phyloP scores from a whole-genome alignment of 2,329 filamentous ascomycete genomes.

The Aspergillus versicolor region DNA sequence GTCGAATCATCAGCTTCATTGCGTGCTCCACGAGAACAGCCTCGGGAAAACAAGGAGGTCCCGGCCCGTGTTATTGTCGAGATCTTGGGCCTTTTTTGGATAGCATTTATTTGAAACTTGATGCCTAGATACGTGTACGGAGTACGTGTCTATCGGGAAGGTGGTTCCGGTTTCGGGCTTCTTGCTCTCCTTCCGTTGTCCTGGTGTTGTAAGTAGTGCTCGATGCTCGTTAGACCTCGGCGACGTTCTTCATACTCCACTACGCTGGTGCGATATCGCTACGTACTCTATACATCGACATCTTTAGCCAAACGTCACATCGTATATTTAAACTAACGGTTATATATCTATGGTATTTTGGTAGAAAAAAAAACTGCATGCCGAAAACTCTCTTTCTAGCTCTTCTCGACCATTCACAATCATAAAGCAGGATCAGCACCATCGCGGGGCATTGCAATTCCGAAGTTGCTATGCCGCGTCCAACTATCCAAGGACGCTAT shows the following conservation, averaged over 20 bases:
- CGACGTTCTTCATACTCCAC: no score
- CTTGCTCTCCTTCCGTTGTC: background rate
- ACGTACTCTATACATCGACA: no score
- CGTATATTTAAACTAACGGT: background rate
- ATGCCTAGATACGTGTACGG: no score
- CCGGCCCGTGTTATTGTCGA: slow-evolving; percentile 14
- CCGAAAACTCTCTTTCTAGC: background rate
- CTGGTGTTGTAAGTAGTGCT: no score
- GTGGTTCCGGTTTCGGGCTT: background rate
- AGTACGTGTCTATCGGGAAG: background rate
- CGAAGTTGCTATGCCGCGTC: background rate
- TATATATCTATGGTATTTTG: slow-evolving; percentile 1
- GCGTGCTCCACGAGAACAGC: slow-evolving; percentile 25
- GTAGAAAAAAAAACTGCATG: background rate
- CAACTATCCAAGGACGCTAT: background rate
- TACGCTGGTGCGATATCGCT: no score
- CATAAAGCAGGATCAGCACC: background rate
- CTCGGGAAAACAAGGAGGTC: slow-evolving; percentile 30
- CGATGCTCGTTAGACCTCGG: no score
- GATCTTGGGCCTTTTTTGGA: background rate
- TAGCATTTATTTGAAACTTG: no score
- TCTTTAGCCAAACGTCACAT: background rate
- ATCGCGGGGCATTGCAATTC: background rate
- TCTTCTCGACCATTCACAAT: background rate
- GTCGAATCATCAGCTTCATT: slow-evolving; percentile 2